Conservation (phyloP, 148 eudicot species). For the Pharnaceum exiguum region DNA sequence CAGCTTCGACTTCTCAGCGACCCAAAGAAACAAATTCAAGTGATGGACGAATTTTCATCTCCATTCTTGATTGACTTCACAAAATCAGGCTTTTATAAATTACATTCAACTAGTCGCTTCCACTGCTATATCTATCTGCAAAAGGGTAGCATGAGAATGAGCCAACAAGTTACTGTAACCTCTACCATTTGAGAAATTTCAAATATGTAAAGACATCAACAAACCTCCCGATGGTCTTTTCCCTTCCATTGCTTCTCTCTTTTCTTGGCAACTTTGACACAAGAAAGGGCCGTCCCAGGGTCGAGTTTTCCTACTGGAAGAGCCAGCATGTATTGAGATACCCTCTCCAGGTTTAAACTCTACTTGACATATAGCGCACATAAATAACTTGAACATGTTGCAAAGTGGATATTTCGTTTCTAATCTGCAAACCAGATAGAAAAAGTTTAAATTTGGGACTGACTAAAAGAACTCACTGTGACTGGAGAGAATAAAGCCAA, state of each 20-base stretch:
- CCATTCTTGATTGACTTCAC: slow-evolving; percentile 18
- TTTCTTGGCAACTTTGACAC: slow-evolving; percentile 82
- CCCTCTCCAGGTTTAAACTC: slow-evolving; percentile 97
- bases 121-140: slow-evolving; percentile 81
- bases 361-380: slow-evolving; percentile 90
- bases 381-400: slow-evolving; percentile 96
- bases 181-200: background rate
- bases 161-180: background rate
- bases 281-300: slow-evolving; percentile 99
- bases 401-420: slow-evolving; percentile 86
- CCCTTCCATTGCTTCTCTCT: slow-evolving; percentile 99
- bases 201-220: slow-evolving; percentile 9
- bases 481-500: background rate
- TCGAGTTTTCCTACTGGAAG: slow-evolving; percentile 48
- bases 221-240: slow-evolving; percentile 86
- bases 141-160: slow-evolving; percentile 10
- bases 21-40: background rate
- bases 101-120: slow-evolving; percentile 51
- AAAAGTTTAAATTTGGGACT: background rate
- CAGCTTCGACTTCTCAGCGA: slow-evolving; percentile 18
- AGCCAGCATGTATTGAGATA: slow-evolving; percentile 68
- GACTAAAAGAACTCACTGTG: background rate
- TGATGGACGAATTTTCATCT: slow-evolving; percentile 13
- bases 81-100: slow-evolving; percentile 1
- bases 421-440: slow-evolving; percentile 46